phyloP scores from a whole-genome alignment of 2,329 filamentous ascomycete genomes.

The Stachybotrys chlorohalonatus region DNA sequence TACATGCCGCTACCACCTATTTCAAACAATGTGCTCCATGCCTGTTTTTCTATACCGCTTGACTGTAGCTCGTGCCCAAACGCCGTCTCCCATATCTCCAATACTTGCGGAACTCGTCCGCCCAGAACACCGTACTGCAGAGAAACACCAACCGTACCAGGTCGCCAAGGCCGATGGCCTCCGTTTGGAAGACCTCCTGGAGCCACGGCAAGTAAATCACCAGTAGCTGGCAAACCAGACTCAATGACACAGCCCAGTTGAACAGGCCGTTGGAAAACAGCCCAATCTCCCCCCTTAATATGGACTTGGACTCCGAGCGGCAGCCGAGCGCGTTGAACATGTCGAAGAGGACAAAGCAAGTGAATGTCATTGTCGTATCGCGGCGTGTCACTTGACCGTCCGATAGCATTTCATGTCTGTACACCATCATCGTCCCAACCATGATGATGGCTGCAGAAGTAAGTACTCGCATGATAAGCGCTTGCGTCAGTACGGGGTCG shows the following conservation, averaged over 20 bases:
- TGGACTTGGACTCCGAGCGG: constrained; percentile 81
- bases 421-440: constrained; percentile 82
- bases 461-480: constrained; percentile 74
- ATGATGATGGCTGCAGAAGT: constrained; percentile 87
- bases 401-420: constrained; percentile 80
- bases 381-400: constrained; percentile 80
- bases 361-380: constrained; percentile 99
- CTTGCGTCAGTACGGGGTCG: constrained; percentile 82
- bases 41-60: constrained; percentile 41
- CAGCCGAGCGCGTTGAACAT: constrained; percentile 98
- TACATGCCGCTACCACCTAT: background rate
- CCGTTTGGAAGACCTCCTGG: constrained; percentile 93
- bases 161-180: constrained; percentile 68
- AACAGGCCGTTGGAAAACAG: constrained; percentile 86
- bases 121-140: constrained; percentile 90
- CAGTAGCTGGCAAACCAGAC: constrained; percentile 73
- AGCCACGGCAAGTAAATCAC: constrained; percentile 94
- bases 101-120: constrained; percentile 84
- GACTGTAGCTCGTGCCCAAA: constrained; percentile 53
- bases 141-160: constrained; percentile 63
- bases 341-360: constrained; percentile 96
- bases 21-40: background rate
- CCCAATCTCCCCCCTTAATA: constrained; percentile 77
- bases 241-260: constrained; percentile 87
- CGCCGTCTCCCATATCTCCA: constrained; percentile 50